These are phyloP conservation scores for Porcisia hertigi DNA, from an alignment of 208 protist genomes.

Conservation along the genomic window DNA sequence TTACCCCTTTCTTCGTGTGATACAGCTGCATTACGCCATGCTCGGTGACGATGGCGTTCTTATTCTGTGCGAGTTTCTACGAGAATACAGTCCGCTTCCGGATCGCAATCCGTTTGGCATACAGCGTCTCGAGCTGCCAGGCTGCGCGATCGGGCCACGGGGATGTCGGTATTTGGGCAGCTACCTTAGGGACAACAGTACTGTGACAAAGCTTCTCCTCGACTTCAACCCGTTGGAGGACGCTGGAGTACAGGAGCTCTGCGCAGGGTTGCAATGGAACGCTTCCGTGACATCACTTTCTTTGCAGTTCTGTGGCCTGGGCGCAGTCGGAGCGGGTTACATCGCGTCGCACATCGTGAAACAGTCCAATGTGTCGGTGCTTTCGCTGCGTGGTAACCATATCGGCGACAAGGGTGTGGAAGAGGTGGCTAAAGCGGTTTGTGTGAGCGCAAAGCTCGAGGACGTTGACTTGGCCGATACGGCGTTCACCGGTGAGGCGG, in stretches of 20 bases:
- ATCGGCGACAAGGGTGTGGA: slow-evolving; percentile 71
- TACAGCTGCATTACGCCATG: slow-evolving; percentile 71
- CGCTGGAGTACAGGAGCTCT: slow-evolving; percentile 59
- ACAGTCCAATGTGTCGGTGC: slow-evolving; percentile 61
- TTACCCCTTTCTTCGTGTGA: slow-evolving; percentile 77
- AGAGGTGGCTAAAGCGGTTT: slow-evolving; percentile 55
- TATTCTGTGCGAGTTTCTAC: slow-evolving; percentile 73
- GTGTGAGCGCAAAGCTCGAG: slow-evolving; percentile 55
- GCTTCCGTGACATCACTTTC: slow-evolving; percentile 64
- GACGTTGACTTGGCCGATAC: slow-evolving; percentile 84
- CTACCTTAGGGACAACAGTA: slow-evolving; percentile 67
- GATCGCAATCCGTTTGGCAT: slow-evolving; percentile 86
- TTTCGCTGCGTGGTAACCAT: slow-evolving; percentile 76
- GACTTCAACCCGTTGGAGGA: slow-evolving; percentile 87
- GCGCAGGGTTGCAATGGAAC: slow-evolving; percentile 85
- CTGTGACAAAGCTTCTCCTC: slow-evolving; percentile 64
- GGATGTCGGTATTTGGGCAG: slow-evolving; percentile 73
- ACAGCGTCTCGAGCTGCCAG: slow-evolving; percentile 76
- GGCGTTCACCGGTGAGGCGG: slow-evolving; percentile 51
- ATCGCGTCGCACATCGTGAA: slow-evolving; percentile 68
- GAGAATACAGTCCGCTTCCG: slow-evolving; percentile 61
- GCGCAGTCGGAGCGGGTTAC: slow-evolving; percentile 35
- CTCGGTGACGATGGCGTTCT: slow-evolving; percentile 86
- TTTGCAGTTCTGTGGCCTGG: slow-evolving; percentile 81
- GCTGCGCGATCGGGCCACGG: slow-evolving; percentile 61